These are phyloP conservation scores for Acacia confusa DNA, from an alignment of 306 rosid genomes.

Conservation along the genomic window DNA sequence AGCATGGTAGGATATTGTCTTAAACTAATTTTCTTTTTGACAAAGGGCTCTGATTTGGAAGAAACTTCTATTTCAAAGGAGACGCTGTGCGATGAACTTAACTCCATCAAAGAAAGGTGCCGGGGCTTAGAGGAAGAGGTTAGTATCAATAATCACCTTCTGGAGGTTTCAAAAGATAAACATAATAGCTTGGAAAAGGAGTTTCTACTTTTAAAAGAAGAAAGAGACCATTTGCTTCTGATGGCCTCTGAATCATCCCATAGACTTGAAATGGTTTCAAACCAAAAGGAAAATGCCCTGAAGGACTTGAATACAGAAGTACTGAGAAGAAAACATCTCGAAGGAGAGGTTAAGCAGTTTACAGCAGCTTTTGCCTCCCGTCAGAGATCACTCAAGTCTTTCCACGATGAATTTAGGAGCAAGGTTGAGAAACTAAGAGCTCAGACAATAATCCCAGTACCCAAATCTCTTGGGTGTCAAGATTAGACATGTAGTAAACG, in stretches of 20 bases:
- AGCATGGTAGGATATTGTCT: slow-evolving; percentile 36
- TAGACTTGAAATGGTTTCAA: slow-evolving; percentile 49
- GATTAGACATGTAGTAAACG: slow-evolving; percentile 27
- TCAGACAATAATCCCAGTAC: slow-evolving; percentile 42
- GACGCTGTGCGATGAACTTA: slow-evolving; percentile 47
- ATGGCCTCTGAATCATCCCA: slow-evolving; percentile 58
- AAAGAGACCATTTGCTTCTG: slow-evolving; percentile 61
- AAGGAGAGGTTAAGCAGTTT: slow-evolving; percentile 71
- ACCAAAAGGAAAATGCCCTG: slow-evolving; percentile 64
- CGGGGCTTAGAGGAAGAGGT: slow-evolving; percentile 45
- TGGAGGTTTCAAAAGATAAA: slow-evolving; percentile 62
- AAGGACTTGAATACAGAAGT: slow-evolving; percentile 60
- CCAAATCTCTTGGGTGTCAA: slow-evolving; percentile 54
- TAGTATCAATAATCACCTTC: slow-evolving; percentile 41
- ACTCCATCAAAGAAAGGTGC: slow-evolving; percentile 46
- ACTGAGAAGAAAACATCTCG: slow-evolving; percentile 72
- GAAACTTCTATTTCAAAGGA: slow-evolving; percentile 55
- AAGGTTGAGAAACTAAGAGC: slow-evolving; percentile 53
- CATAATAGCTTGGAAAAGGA: slow-evolving; percentile 61
- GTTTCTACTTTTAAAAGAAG: slow-evolving; percentile 54
- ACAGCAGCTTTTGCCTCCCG: slow-evolving; percentile 62
- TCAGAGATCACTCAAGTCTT: slow-evolving; percentile 58
- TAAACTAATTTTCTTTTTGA: slow-evolving; percentile 54
- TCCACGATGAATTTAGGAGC: slow-evolving; percentile 61
- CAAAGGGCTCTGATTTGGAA: slow-evolving; percentile 68